phyloP scores from a whole-genome alignment of 2,329 filamentous ascomycete species.

The Xylaria sp. region DNA sequence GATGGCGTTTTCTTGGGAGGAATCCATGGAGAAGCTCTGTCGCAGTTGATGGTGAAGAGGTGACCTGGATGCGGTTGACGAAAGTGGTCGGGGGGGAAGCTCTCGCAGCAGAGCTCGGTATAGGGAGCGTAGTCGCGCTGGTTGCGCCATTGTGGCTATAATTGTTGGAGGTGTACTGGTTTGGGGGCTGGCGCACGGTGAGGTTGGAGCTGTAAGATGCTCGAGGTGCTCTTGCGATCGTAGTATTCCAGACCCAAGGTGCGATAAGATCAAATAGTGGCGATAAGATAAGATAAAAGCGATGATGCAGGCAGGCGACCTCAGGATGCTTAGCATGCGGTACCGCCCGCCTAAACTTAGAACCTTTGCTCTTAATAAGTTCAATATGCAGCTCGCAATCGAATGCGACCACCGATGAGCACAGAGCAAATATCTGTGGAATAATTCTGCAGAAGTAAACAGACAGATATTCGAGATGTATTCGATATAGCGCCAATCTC shows the following conservation, averaged over 20 bases:
- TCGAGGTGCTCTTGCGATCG: too few species aligned
- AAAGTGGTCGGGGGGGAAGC: conserved; percentile 73
- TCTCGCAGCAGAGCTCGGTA: conserved; percentile 91
- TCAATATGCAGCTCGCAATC: too few species aligned
- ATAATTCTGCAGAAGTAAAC: background rate
- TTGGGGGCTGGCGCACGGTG: background rate
- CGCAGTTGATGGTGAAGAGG: conserved; percentile 74
- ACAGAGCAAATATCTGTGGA: background rate
- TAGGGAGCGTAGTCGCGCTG: conserved; percentile 70
- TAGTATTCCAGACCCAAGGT: background rate
- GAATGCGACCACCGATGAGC: too few species aligned
- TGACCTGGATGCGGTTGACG: conserved; percentile 60
- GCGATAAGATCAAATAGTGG: conserved; percentile 17
- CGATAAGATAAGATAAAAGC: conserved; percentile 9
- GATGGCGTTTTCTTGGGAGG: conserved; percentile 40
- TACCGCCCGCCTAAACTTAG: too few species aligned
- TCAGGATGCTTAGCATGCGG: too few species aligned
- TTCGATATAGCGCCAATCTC: background rate
- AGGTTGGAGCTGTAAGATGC: background rate
- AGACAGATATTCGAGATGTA: conserved; percentile 1
- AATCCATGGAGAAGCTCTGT: conserved; percentile 57
- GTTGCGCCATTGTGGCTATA: conserved; percentile 42
- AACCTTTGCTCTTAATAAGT: too few species aligned
- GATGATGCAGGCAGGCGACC: too few species aligned
- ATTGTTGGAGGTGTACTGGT: background rate